These are phyloP conservation scores for Collariella sp. DNA, from an alignment of 495 filamentous ascomycete species.

Conservation along the genomic window DNA sequence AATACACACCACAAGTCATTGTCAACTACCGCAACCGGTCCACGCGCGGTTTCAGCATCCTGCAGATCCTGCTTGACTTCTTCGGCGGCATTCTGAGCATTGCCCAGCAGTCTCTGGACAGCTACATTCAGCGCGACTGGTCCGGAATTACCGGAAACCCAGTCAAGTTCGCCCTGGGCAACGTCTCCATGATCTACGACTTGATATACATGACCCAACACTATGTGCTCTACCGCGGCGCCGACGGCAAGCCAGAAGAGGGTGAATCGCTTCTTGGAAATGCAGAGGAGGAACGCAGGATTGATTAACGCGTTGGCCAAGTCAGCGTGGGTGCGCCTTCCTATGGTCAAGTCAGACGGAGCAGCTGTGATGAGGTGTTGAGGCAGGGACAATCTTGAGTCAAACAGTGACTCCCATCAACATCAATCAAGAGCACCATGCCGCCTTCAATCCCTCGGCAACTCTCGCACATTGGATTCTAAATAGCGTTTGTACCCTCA, in stretches of 20 bases:
- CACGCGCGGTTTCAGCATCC: conserved; percentile 81
- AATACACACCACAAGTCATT: conserved; percentile 82
- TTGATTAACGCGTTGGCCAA: conserved; percentile 18
- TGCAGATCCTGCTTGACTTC: conserved; percentile 78
- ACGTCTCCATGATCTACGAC: conserved; percentile 81
- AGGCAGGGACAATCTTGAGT: background rate
- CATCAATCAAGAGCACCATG: too few species aligned
- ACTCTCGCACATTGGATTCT: too few species aligned
- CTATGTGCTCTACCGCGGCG: conserved; percentile 60
- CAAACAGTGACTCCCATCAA: too few species aligned
- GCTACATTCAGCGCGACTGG: conserved; percentile 77
- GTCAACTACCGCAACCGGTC: conserved; percentile 75
- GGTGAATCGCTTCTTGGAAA: conserved; percentile 29
- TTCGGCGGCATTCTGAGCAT: conserved; percentile 75
- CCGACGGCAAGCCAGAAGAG: conserved; percentile 24
- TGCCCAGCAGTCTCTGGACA: conserved; percentile 73
- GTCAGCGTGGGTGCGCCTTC: background rate
- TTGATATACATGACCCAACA: conserved; percentile 79
- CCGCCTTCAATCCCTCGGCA: too few species aligned
- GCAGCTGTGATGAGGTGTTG: background rate
- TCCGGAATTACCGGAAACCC: conserved; percentile 85
- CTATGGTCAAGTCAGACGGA: background rate
- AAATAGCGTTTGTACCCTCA: too few species aligned
- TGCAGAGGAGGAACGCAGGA: conserved; percentile 26
- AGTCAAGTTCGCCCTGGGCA: conserved; percentile 76